Conservation (phyloP, 345 rosid species). For the Populus davidiana region DNA sequence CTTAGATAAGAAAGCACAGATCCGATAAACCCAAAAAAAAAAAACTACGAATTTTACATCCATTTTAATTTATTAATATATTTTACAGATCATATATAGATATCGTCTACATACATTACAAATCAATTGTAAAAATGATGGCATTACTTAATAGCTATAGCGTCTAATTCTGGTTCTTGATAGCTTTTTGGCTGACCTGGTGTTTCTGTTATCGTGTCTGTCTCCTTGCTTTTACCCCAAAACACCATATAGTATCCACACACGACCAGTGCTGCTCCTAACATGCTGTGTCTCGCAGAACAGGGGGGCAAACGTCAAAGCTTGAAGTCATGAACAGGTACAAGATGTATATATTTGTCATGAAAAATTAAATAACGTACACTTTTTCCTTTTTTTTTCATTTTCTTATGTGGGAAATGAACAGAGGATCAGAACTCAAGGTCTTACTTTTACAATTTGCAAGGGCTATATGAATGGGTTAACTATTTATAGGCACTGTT, state of each 20-base stretch:
- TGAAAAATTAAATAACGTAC: background rate
- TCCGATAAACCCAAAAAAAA: too few species aligned
- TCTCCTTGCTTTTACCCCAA: conserved; percentile 56
- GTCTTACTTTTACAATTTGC: background rate
- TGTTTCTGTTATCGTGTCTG: conserved; percentile 5
- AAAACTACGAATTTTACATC: too few species aligned
- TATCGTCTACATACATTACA: too few species aligned
- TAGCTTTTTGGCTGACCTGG: background rate
- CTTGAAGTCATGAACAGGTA: background rate
- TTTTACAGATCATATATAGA: too few species aligned
- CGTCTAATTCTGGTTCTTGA: background rate
- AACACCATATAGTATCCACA: conserved; percentile 45
- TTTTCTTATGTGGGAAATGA: too few species aligned
- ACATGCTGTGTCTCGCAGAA: conserved; percentile 30
- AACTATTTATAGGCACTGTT: background rate
- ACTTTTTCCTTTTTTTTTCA: background rate
- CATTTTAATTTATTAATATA: too few species aligned
- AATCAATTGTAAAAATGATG: too few species aligned
- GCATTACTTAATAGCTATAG: too few species aligned
- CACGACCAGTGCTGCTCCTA: conserved; percentile 46
- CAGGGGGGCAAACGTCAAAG: background rate
- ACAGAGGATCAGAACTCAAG: background rate
- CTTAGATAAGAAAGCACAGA: too few species aligned
- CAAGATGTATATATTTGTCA: background rate
- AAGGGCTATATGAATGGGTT: background rate